A percentile compares a stretch with the other conserved stretches of the same genome.
Evolutionary conservation across 805 yeast genomes (phyloP).

Genomic region (Osmozyma mogii): DNA sequence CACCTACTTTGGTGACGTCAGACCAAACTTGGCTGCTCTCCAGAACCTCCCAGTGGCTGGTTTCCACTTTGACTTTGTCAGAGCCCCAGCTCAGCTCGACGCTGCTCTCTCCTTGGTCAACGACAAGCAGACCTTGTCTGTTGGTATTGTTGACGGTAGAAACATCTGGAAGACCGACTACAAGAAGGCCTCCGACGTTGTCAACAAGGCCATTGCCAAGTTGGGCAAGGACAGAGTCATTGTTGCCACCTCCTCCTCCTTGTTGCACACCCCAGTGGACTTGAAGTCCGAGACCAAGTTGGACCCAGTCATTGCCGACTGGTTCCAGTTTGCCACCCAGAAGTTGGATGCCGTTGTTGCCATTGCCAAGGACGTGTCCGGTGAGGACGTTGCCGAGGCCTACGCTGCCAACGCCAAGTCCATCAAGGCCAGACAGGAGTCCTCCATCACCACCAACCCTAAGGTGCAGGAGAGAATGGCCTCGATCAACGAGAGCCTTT

Average conservation of each 20-base stretch:
- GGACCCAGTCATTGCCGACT: constrained; percentile 85
- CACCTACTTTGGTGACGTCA: constrained; percentile 96
- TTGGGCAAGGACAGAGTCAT: constrained; percentile 81
- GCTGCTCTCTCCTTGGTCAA: constrained; percentile 62
- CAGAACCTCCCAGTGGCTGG: constrained; percentile 89
- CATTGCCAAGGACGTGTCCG: constrained; percentile 81
- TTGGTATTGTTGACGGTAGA: constrained; percentile 98
- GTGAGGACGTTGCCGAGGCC: constrained; percentile 68
- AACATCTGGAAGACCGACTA: constrained; percentile 99
- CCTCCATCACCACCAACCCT: constrained; percentile 85
- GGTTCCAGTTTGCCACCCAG: constrained; percentile 98
- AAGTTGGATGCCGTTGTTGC: constrained; percentile 86
- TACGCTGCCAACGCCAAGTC: constrained; percentile 84
- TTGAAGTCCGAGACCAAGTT: constrained; percentile 86
- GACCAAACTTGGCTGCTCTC: constrained; percentile 90
- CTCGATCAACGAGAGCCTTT: constrained; percentile 63
- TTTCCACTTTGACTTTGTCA: constrained; percentile 93
- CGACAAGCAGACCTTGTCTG: constrained; percentile 75
- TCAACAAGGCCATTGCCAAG: constrained; percentile 74
- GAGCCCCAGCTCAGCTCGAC: constrained; percentile 93
- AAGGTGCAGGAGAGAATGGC: constrained; percentile 84
- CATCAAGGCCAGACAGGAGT: constrained; percentile 75
- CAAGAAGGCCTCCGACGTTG: constrained; percentile 74
- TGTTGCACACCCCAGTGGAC: constrained; percentile 98
- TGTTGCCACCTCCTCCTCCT: constrained; percentile 93